Conservation (phyloP, 2,329 filamentous ascomycete genomes). For the Botryosphaeria dothidea region DNA sequence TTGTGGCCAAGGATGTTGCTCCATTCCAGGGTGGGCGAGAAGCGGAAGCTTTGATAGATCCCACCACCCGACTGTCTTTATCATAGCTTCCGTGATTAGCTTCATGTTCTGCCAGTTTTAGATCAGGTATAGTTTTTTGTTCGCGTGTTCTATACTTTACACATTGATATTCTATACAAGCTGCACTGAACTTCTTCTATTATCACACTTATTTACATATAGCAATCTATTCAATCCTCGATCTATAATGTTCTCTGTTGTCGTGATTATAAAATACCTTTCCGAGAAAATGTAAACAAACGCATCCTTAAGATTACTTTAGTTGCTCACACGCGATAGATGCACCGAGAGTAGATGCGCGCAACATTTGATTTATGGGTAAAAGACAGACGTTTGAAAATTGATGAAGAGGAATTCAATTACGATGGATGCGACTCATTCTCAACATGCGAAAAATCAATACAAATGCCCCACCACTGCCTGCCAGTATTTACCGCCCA, state of each 20-base stretch:
- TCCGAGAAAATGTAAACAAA: no score
- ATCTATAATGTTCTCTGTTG: background rate
- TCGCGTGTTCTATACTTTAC: background rate
- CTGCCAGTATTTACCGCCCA: background rate
- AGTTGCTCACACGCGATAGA: background rate
- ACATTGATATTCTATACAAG: background rate
- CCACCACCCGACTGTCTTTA: background rate
- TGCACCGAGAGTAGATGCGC: background rate
- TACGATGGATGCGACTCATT: no score
- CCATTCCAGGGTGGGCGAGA: background rate
- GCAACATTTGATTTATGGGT: background rate
- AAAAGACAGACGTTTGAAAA: background rate
- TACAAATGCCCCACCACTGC: background rate
- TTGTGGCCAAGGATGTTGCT: conserved; percentile 1
- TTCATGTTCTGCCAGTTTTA: background rate
- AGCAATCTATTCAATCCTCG: background rate
- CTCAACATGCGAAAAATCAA: background rate
- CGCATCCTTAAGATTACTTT: no score
- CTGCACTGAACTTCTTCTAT: background rate
- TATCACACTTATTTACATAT: background rate
- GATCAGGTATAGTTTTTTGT: background rate
- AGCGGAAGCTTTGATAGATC: background rate
- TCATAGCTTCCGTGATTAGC: background rate
- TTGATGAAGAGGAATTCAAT: no score
- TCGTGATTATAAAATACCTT: no score